Conservation (phyloP, 2,329 filamentous ascomycete species). For the Fusarium caatingaense region DNA sequence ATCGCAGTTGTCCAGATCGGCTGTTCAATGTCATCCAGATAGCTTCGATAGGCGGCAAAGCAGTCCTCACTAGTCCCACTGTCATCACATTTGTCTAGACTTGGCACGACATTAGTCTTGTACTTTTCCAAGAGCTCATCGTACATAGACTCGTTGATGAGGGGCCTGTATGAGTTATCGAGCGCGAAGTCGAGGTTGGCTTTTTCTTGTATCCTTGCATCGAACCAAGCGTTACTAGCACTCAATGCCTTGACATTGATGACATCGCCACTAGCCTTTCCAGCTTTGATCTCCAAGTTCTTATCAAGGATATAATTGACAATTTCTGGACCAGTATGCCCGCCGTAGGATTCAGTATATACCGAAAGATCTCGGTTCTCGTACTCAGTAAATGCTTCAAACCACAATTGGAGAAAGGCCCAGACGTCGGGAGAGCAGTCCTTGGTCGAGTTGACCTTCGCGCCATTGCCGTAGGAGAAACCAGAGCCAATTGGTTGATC, state of each 20-base stretch:
- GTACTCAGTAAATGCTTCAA: not conserved
- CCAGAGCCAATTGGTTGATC: not conserved
- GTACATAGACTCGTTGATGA: not conserved
- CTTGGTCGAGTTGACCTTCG: not conserved
- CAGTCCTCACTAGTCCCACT: not conserved
- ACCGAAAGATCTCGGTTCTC: not conserved
- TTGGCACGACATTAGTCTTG: not conserved
- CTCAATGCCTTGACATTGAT: not conserved
- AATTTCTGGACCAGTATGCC: not conserved
- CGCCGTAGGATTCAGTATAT: not conserved
- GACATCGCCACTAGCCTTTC: not conserved
- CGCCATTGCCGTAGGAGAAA: not conserved
- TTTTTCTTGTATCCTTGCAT: not conserved
- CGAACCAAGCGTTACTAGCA: not conserved
- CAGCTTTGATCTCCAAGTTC: not conserved
- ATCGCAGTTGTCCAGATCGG: not conserved
- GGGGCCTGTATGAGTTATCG: not conserved
- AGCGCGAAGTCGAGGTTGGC: not conserved
- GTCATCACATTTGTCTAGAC: not conserved
- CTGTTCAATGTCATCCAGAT: not conserved
- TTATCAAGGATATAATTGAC: not conserved
- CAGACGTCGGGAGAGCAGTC: not conserved
- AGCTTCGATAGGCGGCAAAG: accelerated
- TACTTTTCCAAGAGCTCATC: accelerated
- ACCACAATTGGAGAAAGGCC: not conserved